Base-by-base conservation (phyloP, 345 rosid species). In the Camelina sativa region DNA sequence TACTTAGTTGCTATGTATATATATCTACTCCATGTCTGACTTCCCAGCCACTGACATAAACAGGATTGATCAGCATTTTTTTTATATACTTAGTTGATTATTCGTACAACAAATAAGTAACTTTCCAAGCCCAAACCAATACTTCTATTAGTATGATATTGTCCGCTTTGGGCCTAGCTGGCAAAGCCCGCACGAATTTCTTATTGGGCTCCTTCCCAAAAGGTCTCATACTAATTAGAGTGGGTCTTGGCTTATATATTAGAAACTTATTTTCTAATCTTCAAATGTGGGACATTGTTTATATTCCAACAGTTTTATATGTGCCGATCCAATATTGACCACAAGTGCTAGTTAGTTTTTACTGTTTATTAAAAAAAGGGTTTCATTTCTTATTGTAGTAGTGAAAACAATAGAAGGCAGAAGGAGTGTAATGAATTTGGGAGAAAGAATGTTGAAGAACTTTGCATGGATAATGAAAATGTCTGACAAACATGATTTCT, bases 401-500 rank as follows among this genome's bases (percentile, higher is more conserved):
- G 73, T 86, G 25, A 16, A 68, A 34, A 44, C 59, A n/a, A 0
- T 52, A 6, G 78, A 79, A 61, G 89, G 89, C 13, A 83, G 75
- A 73, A 87, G 67, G 68, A 82, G 86, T 73, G 48, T 86, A 1
- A 77, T 88, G 88, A 79, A 64, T 44, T 83, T 93, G 12, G 72
- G 84, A 3, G 85, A 86, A 15, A 84, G 92, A 78, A 93, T 93
- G 98, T 63, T 85, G 71, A 88, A 78, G 81, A 68, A 69, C 34
- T 91, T 93, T 66, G 82, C 84, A 55, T 78, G 81, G 34, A 72
- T 60, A 2, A 62, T 89, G 62, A 79, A 81, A 62, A 85, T 84
- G 89, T 75, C 91, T 46, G 80, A 79, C 0, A 84, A 85, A 41
- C 11, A 62, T 23, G 92, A 82, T 72, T 85, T 85, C 48, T 80